phyloP scores from a whole-genome alignment of 2,329 filamentous ascomycete species.

The Dothistroma pini region DNA sequence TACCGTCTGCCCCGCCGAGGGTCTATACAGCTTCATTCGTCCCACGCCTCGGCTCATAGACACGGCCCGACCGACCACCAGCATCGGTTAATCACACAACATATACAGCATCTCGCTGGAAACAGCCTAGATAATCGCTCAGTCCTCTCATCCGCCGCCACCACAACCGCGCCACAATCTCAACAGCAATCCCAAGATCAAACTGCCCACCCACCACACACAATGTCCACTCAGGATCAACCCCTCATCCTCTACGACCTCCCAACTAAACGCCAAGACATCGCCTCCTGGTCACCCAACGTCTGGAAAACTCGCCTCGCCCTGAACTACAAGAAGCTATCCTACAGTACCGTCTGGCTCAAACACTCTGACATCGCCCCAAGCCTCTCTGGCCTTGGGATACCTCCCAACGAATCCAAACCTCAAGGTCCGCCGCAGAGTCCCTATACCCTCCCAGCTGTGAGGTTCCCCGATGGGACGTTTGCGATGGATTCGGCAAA shows the following conservation, averaged over 20 bases:
- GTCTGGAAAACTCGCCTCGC: slow-evolving; percentile 66
- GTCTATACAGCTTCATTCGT: background rate
- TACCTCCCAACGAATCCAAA: slow-evolving; percentile 10
- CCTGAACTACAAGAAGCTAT: slow-evolving; percentile 24
- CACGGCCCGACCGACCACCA: background rate
- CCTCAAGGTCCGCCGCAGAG: background rate
- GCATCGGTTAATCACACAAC: background rate
- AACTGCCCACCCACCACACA: background rate
- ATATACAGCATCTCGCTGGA: background rate
- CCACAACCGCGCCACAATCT: background rate
- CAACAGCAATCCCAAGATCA: background rate
- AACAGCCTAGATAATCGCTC: too few relatives aligned
- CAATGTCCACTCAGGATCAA: background rate
- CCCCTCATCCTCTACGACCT: slow-evolving; percentile 13
- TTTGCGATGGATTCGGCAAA: slow-evolving; percentile 19
- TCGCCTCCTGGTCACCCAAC: slow-evolving; percentile 60
- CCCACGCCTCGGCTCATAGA: background rate
- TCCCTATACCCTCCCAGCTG: slow-evolving; percentile 21
- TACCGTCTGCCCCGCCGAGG: background rate
- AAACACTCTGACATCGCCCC: slow-evolving; percentile 15
- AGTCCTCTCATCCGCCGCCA: background rate
- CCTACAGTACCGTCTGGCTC: slow-evolving; percentile 21
- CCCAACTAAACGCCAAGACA: slow-evolving; percentile 12
- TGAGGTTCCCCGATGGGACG: slow-evolving; percentile 18
- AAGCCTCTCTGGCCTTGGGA: slow-evolving; percentile 13